Base-by-base conservation (phyloP, 257 asterid genomes). In the Solanum ossicruentum region DNA sequence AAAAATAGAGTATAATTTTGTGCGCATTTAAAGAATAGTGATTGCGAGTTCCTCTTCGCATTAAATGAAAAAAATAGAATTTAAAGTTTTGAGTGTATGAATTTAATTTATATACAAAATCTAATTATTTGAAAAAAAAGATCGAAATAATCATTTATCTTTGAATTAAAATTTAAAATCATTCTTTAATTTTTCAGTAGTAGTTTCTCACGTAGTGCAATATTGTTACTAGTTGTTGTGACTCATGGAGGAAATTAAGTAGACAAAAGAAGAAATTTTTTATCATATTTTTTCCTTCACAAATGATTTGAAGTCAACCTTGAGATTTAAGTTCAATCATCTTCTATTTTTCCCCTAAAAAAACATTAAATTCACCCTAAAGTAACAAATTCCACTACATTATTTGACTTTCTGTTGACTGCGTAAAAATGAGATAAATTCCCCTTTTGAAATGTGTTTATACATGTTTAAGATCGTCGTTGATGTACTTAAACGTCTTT, bases 1-100 rank as follows among this genome's bases (percentile, higher is more conserved):
- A 36, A 6, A 0, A 36, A 1, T 0, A 1, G 0, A 6, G 0
- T 2, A 2, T 32, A 32, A 32, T 32, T 1, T 32, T 32, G 5
- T 32, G 0, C 0, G 39, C 1, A 36, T 36, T 3, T 6, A 3
- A 36, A 36, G 0, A 4, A 36, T 36, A 36, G 39, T 1, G 6
- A 6, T 0, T 36, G 0, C 39, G 39, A 0, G 0, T 36, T 36
- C 1, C 39, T 36, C 6, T 4, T 28, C 32, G 2, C 32, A 28
- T 28, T 3, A 28, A 28, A 28, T 2, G 32, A 36, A 36, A 36
- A 36, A 36, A 36, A 36, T 36, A 36, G 6, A 36, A 0, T 36
- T 36, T 36, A 36, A 36, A 36, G 39, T 36, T 36, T 36, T 36
- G 39, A 36, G 6, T 3, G 39, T 4, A 4, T 36, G 39, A 36